Evolutionary conservation across 2,329 filamentous ascomycete genomes (phyloP), one percentile per base, ranked within the genome.

Genomic region (Trichoderma aggressivum): DNA sequence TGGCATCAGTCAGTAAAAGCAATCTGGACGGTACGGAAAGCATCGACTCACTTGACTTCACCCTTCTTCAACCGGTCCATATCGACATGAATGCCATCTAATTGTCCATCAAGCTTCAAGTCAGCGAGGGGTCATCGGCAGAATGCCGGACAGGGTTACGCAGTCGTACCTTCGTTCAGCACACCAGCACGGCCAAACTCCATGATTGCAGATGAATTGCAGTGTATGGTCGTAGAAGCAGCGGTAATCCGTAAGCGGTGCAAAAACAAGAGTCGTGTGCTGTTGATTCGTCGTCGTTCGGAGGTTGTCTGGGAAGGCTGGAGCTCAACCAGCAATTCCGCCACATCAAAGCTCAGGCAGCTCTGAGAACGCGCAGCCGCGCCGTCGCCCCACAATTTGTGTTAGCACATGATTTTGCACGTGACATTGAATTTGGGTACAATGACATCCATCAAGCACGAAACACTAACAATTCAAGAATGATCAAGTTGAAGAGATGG

Each of bases 21-120:
- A 53, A 30, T 26, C 18, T 47, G 7, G 30, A 61, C 24, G 39
- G 62, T 6, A 12, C 3, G 1, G 5, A 3, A 11, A n/a, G 43
- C 21, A 26, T 26, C 39, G 74, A 85, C 94, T 85, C 86, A 98
- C 94, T 99, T 99, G 81, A 99, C 95, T 86, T 99, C 96, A 74
- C 96, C 96, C 84, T 94, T 96, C 91, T 99, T 99, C 83, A 99
- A 86, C 80, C 96, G 92, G 79, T 98, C 93, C 96, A 99, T 99
- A 81, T 99, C 96, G 77, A 99, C 88, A 82, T 99, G 96, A 81
- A 99, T 98, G 81, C 96, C 96, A 94, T 99, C 96, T 98, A 78
- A 61, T 70, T 66, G 36, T 66, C 70, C 39, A 43, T 43, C 16
- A n/a, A 43, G 39, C 55, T 16, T 34, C 72, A 77, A 68, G 78